phyloP scores from a whole-genome alignment of 2,329 filamentous ascomycete genomes.

The Trichoderma sp. region DNA sequence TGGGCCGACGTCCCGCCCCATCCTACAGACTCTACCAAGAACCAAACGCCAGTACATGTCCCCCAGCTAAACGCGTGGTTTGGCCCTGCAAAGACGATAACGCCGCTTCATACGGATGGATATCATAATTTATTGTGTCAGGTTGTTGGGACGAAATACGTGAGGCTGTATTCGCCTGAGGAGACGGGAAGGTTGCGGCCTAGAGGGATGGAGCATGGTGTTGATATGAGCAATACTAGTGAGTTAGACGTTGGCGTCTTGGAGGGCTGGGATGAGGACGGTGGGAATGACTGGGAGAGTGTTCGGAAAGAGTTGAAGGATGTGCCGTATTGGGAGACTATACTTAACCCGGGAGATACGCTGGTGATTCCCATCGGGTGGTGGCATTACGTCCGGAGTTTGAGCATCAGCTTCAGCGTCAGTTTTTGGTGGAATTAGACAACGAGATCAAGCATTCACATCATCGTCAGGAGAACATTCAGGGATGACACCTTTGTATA shows the following conservation, averaged over 20 bases:
- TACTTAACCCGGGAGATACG: slow-evolving; percentile 79
- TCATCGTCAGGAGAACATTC: background rate
- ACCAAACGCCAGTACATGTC: slow-evolving; percentile 49
- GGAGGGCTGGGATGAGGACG: slow-evolving; percentile 57
- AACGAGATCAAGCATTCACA: background rate
- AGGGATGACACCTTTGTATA: background rate
- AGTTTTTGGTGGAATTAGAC: slow-evolving; percentile 94
- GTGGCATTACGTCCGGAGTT: slow-evolving; percentile 94
- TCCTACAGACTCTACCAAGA: slow-evolving; percentile 37
- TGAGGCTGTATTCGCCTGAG: slow-evolving; percentile 78
- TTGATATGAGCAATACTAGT: slow-evolving; percentile 94
- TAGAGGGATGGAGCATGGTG: slow-evolving; percentile 63
- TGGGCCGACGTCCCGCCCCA: slow-evolving; percentile 68
- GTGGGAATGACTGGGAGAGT: slow-evolving; percentile 37
- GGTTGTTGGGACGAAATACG: slow-evolving; percentile 86
- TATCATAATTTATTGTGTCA: slow-evolving; percentile 93
- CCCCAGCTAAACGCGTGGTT: slow-evolving; percentile 91
- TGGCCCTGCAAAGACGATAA: slow-evolving; percentile 83
- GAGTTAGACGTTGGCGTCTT: slow-evolving; percentile 71
- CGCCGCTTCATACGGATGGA: slow-evolving; percentile 88
- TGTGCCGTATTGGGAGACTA: slow-evolving; percentile 71
- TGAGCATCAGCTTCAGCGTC: slow-evolving; percentile 88
- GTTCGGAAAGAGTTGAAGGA: slow-evolving; percentile 53
- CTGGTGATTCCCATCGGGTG: slow-evolving; percentile 91
- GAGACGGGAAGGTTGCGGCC: slow-evolving; percentile 62